Percentiles rank a stretch among this genome's conserved stretches.
phyloP scores from a whole-genome alignment of 768 basidiomycete genomes.

The Mrakia hoshinonis region DNA sequence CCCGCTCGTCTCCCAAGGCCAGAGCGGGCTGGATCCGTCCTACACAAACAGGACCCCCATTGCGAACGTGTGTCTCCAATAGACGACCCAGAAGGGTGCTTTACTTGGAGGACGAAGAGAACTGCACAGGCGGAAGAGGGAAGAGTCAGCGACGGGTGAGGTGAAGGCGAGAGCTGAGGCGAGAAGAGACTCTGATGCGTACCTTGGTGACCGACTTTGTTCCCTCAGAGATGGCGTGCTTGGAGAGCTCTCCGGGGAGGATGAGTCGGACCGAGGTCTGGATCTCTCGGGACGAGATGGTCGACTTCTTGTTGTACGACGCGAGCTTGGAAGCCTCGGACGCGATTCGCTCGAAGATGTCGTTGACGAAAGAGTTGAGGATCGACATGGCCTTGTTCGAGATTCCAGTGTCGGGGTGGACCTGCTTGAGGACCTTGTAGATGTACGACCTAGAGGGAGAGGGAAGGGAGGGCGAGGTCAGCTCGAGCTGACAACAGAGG shows the following conservation, averaged over 20 bases:
- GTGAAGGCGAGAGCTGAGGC: too few relatives aligned
- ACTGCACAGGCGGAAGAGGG: too few relatives aligned
- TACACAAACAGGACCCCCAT: too few relatives aligned
- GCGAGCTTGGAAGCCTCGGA: constrained; percentile 79
- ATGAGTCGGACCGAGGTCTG: constrained; percentile 95
- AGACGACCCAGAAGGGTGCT: background rate
- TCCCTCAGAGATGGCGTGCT: constrained; percentile 84
- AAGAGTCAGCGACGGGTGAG: too few relatives aligned
- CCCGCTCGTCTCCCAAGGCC: too few relatives aligned
- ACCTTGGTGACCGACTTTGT: constrained; percentile 86
- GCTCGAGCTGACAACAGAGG: constrained; percentile 46
- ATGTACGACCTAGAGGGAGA: background rate
- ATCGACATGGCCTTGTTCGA: constrained; percentile 95
- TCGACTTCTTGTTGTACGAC: constrained; percentile 95
- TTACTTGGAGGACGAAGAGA: constrained; percentile 27
- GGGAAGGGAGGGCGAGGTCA: background rate
- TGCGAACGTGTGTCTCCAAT: too few relatives aligned
- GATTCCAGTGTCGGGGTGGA: constrained; percentile 97
- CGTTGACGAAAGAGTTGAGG: constrained; percentile 84
- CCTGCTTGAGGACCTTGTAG: constrained; percentile 54
- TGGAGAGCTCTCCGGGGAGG: constrained; percentile 89
- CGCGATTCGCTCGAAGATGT: constrained; percentile 87
- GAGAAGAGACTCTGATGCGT: too few relatives aligned
- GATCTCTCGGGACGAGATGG: constrained; percentile 96
- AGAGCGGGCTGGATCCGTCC: too few relatives aligned